phyloP scores from a whole-genome alignment of 768 basidiomycete genomes.

The Boletus pseudo-olivaceus region DNA sequence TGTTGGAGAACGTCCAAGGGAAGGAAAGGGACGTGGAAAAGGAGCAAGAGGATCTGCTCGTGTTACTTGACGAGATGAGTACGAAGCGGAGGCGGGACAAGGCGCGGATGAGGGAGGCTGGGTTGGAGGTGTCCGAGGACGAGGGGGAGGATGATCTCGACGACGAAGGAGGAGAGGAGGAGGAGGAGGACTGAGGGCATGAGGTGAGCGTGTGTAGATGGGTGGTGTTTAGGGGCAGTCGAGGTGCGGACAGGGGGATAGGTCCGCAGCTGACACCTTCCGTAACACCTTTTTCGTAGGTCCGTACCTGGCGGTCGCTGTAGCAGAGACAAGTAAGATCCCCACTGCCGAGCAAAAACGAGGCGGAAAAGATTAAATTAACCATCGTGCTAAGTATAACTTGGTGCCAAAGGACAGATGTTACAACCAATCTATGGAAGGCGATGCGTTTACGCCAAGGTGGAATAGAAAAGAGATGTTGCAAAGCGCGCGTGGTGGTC shows the following conservation, averaged over 20 bases:
- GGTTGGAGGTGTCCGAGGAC: conserved; percentile 89
- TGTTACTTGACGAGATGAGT: conserved; percentile 88
- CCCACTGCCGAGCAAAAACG: neutral
- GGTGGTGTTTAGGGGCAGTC: neutral
- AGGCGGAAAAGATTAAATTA: neutral
- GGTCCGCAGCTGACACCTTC: no score
- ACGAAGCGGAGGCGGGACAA: conserved; percentile 86
- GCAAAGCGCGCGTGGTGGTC: no score
- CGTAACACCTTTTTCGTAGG: neutral
- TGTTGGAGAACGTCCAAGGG: conserved; percentile 52
- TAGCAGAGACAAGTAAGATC: neutral
- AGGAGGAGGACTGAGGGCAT: no score
- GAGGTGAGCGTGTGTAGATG: no score
- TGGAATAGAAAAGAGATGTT: neutral
- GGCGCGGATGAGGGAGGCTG: conserved; percentile 62
- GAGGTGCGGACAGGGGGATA: neutral
- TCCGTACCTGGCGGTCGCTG: neutral
- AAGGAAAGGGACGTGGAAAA: conserved; percentile 84
- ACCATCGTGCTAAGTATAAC: neutral
- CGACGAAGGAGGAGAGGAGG: conserved; percentile 36
- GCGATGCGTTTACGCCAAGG: neutral
- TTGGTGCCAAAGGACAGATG: neutral
- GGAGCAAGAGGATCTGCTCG: conserved; percentile 94
- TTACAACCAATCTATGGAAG: neutral
- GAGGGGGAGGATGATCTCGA: conserved; percentile 73